These are phyloP conservation scores for Quercus ilex DNA, from an alignment of 306 rosid genomes.

Conservation along the genomic window DNA sequence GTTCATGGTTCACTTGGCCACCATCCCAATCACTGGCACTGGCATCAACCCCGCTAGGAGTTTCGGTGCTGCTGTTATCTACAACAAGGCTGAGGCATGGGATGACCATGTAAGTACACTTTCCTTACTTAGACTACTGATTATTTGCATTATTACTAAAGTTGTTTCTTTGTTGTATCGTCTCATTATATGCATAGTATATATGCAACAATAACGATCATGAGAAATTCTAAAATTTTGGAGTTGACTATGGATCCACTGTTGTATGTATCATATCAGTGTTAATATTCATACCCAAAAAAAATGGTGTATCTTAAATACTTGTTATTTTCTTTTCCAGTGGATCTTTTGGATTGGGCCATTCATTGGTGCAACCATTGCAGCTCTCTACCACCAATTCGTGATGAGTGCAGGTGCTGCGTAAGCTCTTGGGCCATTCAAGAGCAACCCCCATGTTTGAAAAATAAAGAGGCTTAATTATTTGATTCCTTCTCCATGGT, in stretches of 20 bases:
- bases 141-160: neutral
- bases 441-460: conserved; percentile 35
- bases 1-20: conserved; percentile 94
- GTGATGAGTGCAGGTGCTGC: conserved; percentile 74
- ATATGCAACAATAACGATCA: no score
- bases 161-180: neutral
- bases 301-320: no score
- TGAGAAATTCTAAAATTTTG: no score
- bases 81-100: conserved; percentile 54
- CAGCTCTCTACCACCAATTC: conserved; percentile 94
- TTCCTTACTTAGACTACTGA: neutral
- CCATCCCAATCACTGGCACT: conserved; percentile 89
- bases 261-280: no score
- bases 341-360: conserved; percentile 99
- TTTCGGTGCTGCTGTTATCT: conserved; percentile 81
- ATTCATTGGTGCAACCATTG: conserved; percentile 85
- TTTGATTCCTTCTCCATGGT: conserved; percentile 1
- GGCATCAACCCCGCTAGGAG: conserved; percentile 97
- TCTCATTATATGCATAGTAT: no score
- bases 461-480: neutral
- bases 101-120: conserved; percentile 63
- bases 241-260: no score
- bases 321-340: conserved; percentile 32
- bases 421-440: conserved; percentile 75
- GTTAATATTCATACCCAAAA: no score